phyloP scores from a whole-genome alignment of 1,284 basidiomycete genomes.

The Cutaneotrichosporon sp. region DNA sequence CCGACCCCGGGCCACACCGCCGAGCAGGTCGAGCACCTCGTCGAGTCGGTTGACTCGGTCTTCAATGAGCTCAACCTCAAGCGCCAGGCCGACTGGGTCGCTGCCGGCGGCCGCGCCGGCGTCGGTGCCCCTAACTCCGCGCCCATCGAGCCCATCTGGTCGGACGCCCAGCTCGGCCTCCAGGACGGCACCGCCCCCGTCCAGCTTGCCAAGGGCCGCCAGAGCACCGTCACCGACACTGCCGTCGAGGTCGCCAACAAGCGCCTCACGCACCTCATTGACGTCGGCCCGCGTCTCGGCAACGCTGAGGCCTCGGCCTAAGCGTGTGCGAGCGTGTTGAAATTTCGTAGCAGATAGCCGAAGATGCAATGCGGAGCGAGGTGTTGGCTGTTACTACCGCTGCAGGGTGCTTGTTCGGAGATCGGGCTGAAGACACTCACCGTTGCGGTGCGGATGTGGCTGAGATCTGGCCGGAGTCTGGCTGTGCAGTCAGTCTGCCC shows the following conservation, averaged over 20 bases:
- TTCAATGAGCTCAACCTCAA: slow-evolving; percentile 89
- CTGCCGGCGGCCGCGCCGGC: slow-evolving; percentile 77
- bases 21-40: slow-evolving; percentile 83
- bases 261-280: slow-evolving; percentile 50
- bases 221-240: slow-evolving; percentile 40
- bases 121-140: slow-evolving; percentile 59
- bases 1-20: slow-evolving; percentile 93
- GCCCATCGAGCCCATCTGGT: slow-evolving; percentile 75
- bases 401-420: not conserved
- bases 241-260: slow-evolving; percentile 50
- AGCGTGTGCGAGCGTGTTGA: not conserved
- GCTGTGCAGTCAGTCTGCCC: too few relatives aligned
- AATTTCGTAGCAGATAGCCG: not conserved
- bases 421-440: not conserved
- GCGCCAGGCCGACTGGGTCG: slow-evolving; percentile 80
- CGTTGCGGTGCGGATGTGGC: too few relatives aligned
- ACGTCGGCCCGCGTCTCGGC: slow-evolving; percentile 31
- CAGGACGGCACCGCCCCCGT: slow-evolving; percentile 69
- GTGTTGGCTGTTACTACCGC: not conserved
- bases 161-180: slow-evolving; percentile 78
- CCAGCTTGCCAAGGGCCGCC: slow-evolving; percentile 56
- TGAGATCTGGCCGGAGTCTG: too few relatives aligned
- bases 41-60: slow-evolving; percentile 77
- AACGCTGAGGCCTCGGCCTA: slow-evolving; percentile 4
- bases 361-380: not conserved